phyloP scores from a whole-genome alignment of 179 eudicot species.

The Spinacia oleracea region DNA sequence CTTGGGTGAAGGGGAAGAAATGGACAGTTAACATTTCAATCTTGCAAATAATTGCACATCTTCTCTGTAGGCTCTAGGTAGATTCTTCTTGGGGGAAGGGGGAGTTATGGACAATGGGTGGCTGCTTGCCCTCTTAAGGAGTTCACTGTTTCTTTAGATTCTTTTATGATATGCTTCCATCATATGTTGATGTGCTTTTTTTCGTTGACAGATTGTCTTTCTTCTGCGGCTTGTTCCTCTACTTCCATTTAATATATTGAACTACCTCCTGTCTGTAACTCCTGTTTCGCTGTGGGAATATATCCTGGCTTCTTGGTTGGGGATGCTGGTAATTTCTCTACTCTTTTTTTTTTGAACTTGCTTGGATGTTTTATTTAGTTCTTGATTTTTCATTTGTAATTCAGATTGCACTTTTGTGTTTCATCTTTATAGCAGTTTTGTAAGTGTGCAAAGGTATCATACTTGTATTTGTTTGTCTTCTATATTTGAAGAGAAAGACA shows the following conservation, averaged over 20 bases:
- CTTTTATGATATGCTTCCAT: conserved; percentile 5
- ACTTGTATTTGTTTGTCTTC: background rate
- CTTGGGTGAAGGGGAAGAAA: too few species aligned
- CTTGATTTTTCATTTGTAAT: background rate
- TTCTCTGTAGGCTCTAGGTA: background rate
- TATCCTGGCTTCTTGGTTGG: conserved; percentile 91
- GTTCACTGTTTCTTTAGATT: background rate
- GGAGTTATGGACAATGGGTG: background rate
- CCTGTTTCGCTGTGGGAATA: conserved; percentile 81
- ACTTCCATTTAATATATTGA: conserved; percentile 90
- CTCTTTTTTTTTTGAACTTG: conserved; percentile 8
- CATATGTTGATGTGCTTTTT: conserved; percentile 7
- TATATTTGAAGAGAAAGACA: background rate
- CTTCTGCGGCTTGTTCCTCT: conserved; percentile 93
- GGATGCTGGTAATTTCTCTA: conserved; percentile 77
- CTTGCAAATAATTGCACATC: background rate
- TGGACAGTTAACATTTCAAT: background rate
- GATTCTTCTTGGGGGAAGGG: background rate
- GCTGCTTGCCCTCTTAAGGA: background rate
- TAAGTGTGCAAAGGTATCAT: background rate
- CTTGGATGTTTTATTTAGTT: conserved; percentile 3
- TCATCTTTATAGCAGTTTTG: background rate
- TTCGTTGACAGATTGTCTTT: conserved; percentile 70
- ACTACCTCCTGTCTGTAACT: conserved; percentile 91
- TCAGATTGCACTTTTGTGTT: background rate